These are phyloP conservation scores for Tuctoria greenei DNA, from an alignment of 176 grass and related monocot genomes.

Conservation along the genomic window DNA sequence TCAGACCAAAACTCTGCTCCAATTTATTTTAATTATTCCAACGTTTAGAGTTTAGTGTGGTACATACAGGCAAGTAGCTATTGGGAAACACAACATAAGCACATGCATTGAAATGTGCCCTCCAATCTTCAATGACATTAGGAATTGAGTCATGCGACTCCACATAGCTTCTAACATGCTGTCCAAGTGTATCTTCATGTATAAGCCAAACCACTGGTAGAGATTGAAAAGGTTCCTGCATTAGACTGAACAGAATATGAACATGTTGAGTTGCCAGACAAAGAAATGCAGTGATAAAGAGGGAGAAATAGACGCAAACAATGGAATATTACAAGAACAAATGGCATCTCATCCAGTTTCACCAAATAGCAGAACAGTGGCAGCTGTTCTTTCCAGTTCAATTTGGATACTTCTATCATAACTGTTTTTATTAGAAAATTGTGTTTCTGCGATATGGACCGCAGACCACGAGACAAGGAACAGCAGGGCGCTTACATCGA, in stretches of 20 bases:
- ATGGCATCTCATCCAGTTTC: slow-evolving; percentile 3
- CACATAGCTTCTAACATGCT: slow-evolving; percentile 48
- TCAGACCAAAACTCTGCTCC: slow-evolving; percentile 30
- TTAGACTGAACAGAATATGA: slow-evolving; percentile 76
- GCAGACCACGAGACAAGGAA: slow-evolving; percentile 11
- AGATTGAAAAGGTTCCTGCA: slow-evolving; percentile 86
- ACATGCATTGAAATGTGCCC: slow-evolving; percentile 73
- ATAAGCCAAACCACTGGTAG: slow-evolving; percentile 88
- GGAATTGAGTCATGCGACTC: slow-evolving; percentile 36
- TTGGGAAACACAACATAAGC: slow-evolving; percentile 84
- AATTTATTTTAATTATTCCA: slow-evolving; percentile 22
- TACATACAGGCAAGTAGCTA: slow-evolving; percentile 78
- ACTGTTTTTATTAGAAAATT: slow-evolving; percentile 16
- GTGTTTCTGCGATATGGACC: slow-evolving; percentile 16
- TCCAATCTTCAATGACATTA: slow-evolving; percentile 77
- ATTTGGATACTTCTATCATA: slow-evolving; percentile 15
- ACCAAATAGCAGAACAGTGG: background rate
- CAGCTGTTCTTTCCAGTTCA: slow-evolving; percentile 10
- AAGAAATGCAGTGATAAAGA: slow-evolving; percentile 19
- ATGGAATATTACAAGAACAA: slow-evolving; percentile 10
- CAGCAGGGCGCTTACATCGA: slow-evolving; percentile 55
- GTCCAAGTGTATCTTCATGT: slow-evolving; percentile 83
- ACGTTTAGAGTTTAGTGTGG: background rate
- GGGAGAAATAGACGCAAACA: background rate
- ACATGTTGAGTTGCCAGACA: slow-evolving; percentile 48